Evolutionary conservation across 352 stramenopile species (phyloP).

Genomic region (Globisporangium orthogonon): DNA sequence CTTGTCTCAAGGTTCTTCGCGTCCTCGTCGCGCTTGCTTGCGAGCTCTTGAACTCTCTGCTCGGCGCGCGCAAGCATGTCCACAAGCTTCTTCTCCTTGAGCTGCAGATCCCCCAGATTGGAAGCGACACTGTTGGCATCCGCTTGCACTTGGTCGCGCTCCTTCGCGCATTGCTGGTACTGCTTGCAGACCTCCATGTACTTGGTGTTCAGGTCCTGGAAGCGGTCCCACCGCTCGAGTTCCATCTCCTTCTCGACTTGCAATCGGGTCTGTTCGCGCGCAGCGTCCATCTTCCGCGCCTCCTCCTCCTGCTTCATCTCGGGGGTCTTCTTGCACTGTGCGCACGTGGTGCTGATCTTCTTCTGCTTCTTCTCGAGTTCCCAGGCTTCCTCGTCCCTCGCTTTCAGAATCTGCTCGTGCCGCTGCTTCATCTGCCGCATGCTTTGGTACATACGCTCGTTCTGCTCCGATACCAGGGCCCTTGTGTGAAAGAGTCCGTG

Average conservation of each 20-base stretch:
- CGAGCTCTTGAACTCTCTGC: conserved; percentile 23
- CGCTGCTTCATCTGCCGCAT: conserved; percentile 38
- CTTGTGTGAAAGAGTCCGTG: conserved; percentile 49
- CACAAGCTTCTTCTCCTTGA: conserved; percentile 27
- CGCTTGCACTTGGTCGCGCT: conserved; percentile 20
- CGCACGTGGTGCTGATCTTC: conserved; percentile 34
- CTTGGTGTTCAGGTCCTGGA: conserved; percentile 63
- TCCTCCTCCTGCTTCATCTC: conserved; percentile 42
- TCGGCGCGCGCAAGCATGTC: conserved; percentile 15
- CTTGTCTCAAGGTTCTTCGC: conserved; percentile 26
- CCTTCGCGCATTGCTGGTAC: conserved; percentile 24
- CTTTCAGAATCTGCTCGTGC: conserved; percentile 38
- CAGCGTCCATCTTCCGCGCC: conserved; percentile 27
- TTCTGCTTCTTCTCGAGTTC: conserved; percentile 63
- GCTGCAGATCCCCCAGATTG: conserved; percentile 13
- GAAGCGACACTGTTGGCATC: conserved; percentile 12
- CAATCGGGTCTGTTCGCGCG: conserved; percentile 42
- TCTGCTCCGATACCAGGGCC: conserved; percentile 30
- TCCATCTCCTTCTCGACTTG: conserved; percentile 51
- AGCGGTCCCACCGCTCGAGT: conserved; percentile 55
- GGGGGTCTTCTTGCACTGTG: conserved; percentile 42
- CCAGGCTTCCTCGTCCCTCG: conserved; percentile 48
- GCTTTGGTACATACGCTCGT: conserved; percentile 34
- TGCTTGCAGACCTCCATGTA: conserved; percentile 48
- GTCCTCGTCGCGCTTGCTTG: conserved; percentile 16